Percentiles rank a stretch among this genome's conserved stretches.
Evolutionary conservation across 257 asterid species (phyloP).

Genomic region (Fraxinus excelsior): DNA sequence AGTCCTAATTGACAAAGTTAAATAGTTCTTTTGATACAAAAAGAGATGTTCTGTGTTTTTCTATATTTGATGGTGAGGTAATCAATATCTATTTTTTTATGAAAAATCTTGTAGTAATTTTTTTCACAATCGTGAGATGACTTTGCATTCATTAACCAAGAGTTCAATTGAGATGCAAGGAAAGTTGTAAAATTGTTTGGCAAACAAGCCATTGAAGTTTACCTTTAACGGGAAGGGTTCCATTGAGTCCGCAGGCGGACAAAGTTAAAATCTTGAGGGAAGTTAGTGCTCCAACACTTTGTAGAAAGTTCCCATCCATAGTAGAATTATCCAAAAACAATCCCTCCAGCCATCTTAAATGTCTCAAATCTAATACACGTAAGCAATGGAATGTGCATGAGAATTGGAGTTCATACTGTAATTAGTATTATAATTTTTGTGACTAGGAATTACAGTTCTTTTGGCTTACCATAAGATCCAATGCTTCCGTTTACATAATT

Average conservation of each 20-base stretch:
- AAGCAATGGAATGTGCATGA: not conserved
- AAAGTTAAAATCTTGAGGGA: not conserved
- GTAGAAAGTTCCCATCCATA: not conserved
- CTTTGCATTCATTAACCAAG: too few relatives aligned
- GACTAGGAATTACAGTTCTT: not conserved
- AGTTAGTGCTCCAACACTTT: not conserved
- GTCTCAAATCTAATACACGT: not conserved
- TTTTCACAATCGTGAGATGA: too few relatives aligned
- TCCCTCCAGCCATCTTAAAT: not conserved
- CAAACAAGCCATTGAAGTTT: not conserved
- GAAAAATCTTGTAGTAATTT: too few relatives aligned
- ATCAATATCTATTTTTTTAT: too few relatives aligned
- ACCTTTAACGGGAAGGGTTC: not conserved
- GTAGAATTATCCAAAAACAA: not conserved
- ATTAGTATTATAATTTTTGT: too few relatives aligned
- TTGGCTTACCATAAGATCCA: not conserved
- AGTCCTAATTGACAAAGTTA: too few relatives aligned
- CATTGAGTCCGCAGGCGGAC: not conserved
- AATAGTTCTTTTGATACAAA: too few relatives aligned
- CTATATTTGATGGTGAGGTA: too few relatives aligned
- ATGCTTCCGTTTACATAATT: not conserved
- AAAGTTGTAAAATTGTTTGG: too few relatives aligned
- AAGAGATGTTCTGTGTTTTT: too few relatives aligned
- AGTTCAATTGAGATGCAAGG: too few relatives aligned
- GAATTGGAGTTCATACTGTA: not conserved